Conservation (phyloP, 2,329 filamentous ascomycete species). For the Orbilia javanica region DNA sequence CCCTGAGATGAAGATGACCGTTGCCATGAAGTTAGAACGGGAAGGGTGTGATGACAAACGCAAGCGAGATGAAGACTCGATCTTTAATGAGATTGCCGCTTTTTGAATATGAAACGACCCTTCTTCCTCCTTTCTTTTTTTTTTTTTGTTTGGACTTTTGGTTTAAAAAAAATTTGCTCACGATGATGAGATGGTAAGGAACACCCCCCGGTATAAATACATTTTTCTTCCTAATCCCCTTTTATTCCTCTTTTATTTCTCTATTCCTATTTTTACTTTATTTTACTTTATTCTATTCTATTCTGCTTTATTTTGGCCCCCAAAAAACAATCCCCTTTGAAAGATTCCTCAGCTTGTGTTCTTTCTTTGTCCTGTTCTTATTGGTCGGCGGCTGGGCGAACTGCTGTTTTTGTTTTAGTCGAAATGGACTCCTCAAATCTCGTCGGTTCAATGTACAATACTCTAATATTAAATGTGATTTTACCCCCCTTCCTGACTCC, state of each 20-base stretch:
- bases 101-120: slow-evolving; percentile 35
- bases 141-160: background rate
- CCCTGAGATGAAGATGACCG: slow-evolving; percentile 72
- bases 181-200: background rate
- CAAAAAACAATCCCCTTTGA: too few relatives aligned
- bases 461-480: slow-evolving; percentile 21
- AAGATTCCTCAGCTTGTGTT: too few relatives aligned
- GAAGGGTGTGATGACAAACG: slow-evolving; percentile 55
- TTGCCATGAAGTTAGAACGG: slow-evolving; percentile 71
- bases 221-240: background rate
- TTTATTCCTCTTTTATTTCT: background rate
- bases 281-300: background rate
- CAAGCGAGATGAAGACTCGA: slow-evolving; percentile 44
- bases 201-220: slow-evolving; percentile 7
- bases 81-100: slow-evolving; percentile 44
- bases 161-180: slow-evolving; percentile 2
- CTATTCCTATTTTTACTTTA: background rate
- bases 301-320: background rate
- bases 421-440: slow-evolving; percentile 14
- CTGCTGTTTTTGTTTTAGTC: slow-evolving; percentile 8
- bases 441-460: slow-evolving; percentile 15
- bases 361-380: background rate
- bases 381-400: slow-evolving; percentile 14
- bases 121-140: background rate
- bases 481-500: slow-evolving; percentile 1